Base-by-base conservation (phyloP, 2,329 filamentous ascomycete genomes). In the Botryosphaeria dothidea region DNA sequence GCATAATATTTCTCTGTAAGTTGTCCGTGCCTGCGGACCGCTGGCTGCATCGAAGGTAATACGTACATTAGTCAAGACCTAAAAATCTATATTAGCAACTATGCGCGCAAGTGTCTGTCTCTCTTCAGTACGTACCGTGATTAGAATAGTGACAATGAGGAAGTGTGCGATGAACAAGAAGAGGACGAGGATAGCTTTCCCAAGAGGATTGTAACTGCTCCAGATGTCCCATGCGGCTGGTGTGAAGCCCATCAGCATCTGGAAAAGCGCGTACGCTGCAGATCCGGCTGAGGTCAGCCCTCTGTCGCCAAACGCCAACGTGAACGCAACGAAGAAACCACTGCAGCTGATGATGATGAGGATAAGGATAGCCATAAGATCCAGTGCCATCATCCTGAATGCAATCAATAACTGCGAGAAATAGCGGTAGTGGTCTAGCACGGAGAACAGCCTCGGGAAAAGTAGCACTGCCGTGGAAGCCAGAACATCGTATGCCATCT, bases 111-210 rank as follows among this genome's bases (percentile, higher is more conserved):
- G 6, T 11, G 27, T 8, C 23, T 15, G 17, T 23, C 11, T 2
- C 34, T 36, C 41, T 31, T 29, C 8, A 3, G n/a, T 11, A 19
- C 52, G 43, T 57, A 66, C 94, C 0, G 93, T 96, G 71, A 98
- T 94, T 36, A 98, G 82, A 61, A 98, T 96, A 0, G 94, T 97
- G 58, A 97, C 91, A 34, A 97, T 90, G 62, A 97, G 85, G 74
- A 97, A 98, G 79, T 98, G 94, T 80, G 92, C 96, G 68, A 97
- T 95, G 76, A 96, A 93, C 43, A 98, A 83, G 75, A 97, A 97
- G 9, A 96, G 77, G 2, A 88, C 89, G 75, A 97, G 80, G 43
- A 97, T 83, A 1, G 84, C 80, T 72, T 90, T 92, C 9, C 93
- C 94, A 27, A 97, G 81, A 67, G 87, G 80, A 72, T 94, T 95